Conservation (phyloP, 345 rosid genomes). For the Melaleuca alternifolia region DNA sequence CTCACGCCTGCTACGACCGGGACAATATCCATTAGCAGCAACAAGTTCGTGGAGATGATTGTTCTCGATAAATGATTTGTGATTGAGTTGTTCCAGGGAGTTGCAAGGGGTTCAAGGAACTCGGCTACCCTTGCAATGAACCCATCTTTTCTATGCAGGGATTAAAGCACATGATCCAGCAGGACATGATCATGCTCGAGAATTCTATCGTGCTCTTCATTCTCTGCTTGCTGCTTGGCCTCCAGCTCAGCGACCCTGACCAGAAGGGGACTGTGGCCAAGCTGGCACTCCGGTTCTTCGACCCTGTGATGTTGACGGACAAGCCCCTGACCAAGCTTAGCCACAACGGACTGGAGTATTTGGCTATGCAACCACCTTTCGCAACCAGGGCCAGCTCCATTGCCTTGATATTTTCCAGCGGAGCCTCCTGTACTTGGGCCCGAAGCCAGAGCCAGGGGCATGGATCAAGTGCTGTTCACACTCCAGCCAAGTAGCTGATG, state of each 20-base stretch:
- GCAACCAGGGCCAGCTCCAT: conserved; percentile 60
- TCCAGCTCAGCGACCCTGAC: conserved; percentile 45
- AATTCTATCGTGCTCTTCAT: conserved; percentile 65
- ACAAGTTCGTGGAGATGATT: conserved; percentile 75
- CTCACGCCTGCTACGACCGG: conserved; percentile 67
- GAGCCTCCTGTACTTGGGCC: conserved; percentile 53
- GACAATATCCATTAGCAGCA: conserved; percentile 34
- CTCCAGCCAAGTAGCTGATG: conserved; percentile 51
- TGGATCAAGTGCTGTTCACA: conserved; percentile 51
- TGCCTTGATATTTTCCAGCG: conserved; percentile 68
- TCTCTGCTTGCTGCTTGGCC: conserved; percentile 52
- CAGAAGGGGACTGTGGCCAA: conserved; percentile 56
- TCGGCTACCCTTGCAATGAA: conserved; percentile 67
- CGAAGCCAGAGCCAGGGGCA: conserved; percentile 30
- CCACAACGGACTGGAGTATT: conserved; percentile 36
- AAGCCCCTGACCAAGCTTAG: conserved; percentile 58
- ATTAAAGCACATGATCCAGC: conserved; percentile 75
- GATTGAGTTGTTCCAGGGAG: conserved; percentile 68
- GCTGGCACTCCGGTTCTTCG: conserved; percentile 62
- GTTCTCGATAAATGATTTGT: conserved; percentile 71
- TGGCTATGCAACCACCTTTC: conserved; percentile 23
- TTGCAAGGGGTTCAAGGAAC: conserved; percentile 51
- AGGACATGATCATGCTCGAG: conserved; percentile 86
- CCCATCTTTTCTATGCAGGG: conserved; percentile 81
- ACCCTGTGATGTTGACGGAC: conserved; percentile 75